Evolutionary conservation across 768 basidiomycete species (phyloP).

Genomic region (Lactarius hatsudake): DNA sequence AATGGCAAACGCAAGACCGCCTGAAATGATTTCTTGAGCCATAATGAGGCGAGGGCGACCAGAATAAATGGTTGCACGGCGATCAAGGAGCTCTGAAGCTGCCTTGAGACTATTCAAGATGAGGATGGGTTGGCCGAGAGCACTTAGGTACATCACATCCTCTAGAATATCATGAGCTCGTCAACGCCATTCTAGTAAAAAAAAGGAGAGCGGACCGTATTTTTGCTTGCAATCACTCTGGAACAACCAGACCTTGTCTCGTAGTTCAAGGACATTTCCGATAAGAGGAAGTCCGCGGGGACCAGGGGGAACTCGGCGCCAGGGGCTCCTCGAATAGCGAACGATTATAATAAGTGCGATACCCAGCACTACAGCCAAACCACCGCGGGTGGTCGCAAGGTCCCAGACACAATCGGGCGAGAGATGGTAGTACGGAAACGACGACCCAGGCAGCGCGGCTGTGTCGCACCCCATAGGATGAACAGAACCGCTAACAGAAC

Average conservation of each 20-base stretch:
- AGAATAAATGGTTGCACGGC: not conserved
- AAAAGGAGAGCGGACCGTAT: not conserved
- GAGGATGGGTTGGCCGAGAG: not conserved
- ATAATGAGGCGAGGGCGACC: not conserved
- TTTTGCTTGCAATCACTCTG: not conserved
- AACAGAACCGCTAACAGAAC: no score
- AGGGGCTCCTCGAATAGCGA: not conserved
- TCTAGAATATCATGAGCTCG: not conserved
- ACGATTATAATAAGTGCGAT: not conserved
- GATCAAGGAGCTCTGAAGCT: not conserved
- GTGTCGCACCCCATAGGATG: no score
- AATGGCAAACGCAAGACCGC: not conserved
- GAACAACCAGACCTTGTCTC: not conserved
- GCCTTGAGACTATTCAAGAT: not conserved
- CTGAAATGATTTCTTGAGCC: not conserved
- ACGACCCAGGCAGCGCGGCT: not conserved
- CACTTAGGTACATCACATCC: not conserved
- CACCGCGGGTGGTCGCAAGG: not conserved
- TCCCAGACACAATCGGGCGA: not conserved
- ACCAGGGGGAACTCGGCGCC: not conserved
- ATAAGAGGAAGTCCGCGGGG: not conserved
- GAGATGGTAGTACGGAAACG: not conserved
- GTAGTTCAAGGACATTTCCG: not conserved
- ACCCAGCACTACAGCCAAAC: not conserved
- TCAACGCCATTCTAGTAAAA: not conserved